These are phyloP conservation scores for Solanum clarkiae DNA, from an alignment of 257 asterid genomes.

Conservation along the genomic window DNA sequence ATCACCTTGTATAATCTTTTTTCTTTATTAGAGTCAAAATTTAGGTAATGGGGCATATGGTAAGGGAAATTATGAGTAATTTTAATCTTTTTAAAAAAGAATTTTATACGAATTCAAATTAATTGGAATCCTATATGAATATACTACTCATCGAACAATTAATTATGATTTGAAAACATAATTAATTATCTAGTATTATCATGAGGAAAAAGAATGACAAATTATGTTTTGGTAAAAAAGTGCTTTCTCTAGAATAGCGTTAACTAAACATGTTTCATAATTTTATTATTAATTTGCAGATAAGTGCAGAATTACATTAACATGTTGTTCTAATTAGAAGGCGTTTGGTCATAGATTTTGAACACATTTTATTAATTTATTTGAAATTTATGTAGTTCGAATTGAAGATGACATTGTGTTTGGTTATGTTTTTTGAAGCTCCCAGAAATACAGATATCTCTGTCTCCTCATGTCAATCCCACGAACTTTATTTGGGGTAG, in stretches of 20 bases:
- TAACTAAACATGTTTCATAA: neutral
- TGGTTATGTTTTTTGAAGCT: neutral
- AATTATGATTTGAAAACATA: neutral
- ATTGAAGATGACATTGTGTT: neutral
- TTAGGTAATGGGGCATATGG: neutral
- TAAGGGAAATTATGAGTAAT: neutral
- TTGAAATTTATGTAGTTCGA: neutral
- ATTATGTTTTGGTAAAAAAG: neutral
- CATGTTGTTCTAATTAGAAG: neutral
- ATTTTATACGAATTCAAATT: neutral
- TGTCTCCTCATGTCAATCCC: too few species aligned
- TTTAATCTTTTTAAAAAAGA: neutral
- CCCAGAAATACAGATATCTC: too few species aligned
- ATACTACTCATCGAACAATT: neutral
- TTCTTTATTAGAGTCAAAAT: neutral
- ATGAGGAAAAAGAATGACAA: neutral
- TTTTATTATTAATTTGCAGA: neutral
- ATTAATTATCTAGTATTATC: neutral
- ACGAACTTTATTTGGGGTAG: too few species aligned
- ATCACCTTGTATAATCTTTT: neutral
- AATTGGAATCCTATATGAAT: accelerated
- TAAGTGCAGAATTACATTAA: neutral
- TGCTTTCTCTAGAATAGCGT: neutral
- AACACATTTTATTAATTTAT: neutral
- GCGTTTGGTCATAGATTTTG: neutral